These are phyloP conservation scores for Dalechampia spathulata DNA, from an alignment of 441 rosid species.

Conservation along the genomic window DNA sequence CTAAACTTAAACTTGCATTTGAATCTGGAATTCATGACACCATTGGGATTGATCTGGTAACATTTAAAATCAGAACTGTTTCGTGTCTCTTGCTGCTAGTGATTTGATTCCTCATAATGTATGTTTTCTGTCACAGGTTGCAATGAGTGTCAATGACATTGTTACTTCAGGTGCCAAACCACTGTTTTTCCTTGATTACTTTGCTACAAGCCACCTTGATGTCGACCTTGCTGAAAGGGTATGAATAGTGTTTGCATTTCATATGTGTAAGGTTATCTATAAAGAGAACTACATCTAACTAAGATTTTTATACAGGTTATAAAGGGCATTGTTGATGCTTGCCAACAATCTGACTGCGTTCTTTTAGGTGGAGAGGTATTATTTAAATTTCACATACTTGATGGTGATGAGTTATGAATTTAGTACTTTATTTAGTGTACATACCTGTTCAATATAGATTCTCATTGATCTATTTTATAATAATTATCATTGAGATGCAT, in stretches of 20 bases:
- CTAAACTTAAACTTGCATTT: slow-evolving; percentile 88
- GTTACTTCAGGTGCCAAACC: slow-evolving; percentile 96
- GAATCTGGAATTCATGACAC: slow-evolving; percentile 86
- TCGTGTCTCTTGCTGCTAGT: not conserved
- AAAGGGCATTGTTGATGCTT: slow-evolving; percentile 89
- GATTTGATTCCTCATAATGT: slow-evolving; percentile 2
- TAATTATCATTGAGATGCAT: too few species aligned
- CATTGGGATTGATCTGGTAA: slow-evolving; percentile 89
- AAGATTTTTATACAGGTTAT: slow-evolving; percentile 47
- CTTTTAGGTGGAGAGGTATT: slow-evolving; percentile 98
- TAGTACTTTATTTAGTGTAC: too few species aligned
- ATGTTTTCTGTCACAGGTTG: slow-evolving; percentile 45
- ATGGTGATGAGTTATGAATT: too few species aligned
- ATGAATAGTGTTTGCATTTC: slow-evolving; percentile 1
- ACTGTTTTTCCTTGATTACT: slow-evolving; percentile 86
- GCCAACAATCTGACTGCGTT: slow-evolving; percentile 66
- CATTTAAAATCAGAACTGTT: not conserved
- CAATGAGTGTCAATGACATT: slow-evolving; percentile 95
- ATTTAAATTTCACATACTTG: not conserved
- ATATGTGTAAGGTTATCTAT: not conserved
- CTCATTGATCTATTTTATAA: too few species aligned
- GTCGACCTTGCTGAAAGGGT: slow-evolving; percentile 98
- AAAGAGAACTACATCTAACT: not conserved
- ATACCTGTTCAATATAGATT: too few species aligned
- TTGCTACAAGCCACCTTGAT: slow-evolving; percentile 84